Evolutionary conservation across 1,284 basidiomycete species (phyloP).

Genomic region (Grifola frondosa): DNA sequence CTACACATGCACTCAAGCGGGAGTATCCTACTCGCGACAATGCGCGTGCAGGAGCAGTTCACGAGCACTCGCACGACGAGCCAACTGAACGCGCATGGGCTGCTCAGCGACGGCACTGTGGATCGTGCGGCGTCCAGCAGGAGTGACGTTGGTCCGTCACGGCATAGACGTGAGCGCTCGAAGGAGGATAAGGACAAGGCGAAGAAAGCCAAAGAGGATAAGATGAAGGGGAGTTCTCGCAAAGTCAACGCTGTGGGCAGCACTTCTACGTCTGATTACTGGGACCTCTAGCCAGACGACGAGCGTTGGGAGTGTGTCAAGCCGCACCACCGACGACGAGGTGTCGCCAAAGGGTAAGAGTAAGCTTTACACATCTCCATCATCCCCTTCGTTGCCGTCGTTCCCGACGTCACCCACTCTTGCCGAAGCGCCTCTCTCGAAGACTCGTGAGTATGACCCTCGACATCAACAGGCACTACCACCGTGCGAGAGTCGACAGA

Average conservation of each 20-base stretch:
- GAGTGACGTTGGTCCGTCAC: slow-evolving; percentile 2
- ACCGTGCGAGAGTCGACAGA: slow-evolving; percentile 16
- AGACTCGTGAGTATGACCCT: slow-evolving; percentile 13
- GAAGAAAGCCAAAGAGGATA: slow-evolving; percentile 13
- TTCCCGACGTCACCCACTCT: slow-evolving; percentile 18
- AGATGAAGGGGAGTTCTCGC: slow-evolving; percentile 6
- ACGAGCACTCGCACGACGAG: slow-evolving; percentile 76
- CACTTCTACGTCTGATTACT: slow-evolving; percentile 5
- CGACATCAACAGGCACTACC: slow-evolving; percentile 9
- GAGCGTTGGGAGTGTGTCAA: slow-evolving; percentile 26
- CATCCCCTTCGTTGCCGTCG: slow-evolving; percentile 11
- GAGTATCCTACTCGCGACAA: slow-evolving; percentile 66
- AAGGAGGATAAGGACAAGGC: slow-evolving; percentile 13
- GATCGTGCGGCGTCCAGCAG: slow-evolving; percentile 7
- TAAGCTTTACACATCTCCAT: slow-evolving; percentile 13
- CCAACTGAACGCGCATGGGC: slow-evolving; percentile 63
- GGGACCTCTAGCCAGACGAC: slow-evolving; percentile 25
- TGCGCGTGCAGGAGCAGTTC: slow-evolving; percentile 71
- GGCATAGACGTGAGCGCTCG: slow-evolving; percentile 7
- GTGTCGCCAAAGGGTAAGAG: slow-evolving; percentile 25
- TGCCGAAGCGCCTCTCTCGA: slow-evolving; percentile 9
- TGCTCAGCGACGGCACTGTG: slow-evolving; percentile 47
- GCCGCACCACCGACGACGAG: slow-evolving; percentile 14
- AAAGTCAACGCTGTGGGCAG: neutral
- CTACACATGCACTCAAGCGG: slow-evolving; percentile 41